Base-by-base conservation (phyloP, 148 eudicot species). In the Persicaria maculosa region DNA sequence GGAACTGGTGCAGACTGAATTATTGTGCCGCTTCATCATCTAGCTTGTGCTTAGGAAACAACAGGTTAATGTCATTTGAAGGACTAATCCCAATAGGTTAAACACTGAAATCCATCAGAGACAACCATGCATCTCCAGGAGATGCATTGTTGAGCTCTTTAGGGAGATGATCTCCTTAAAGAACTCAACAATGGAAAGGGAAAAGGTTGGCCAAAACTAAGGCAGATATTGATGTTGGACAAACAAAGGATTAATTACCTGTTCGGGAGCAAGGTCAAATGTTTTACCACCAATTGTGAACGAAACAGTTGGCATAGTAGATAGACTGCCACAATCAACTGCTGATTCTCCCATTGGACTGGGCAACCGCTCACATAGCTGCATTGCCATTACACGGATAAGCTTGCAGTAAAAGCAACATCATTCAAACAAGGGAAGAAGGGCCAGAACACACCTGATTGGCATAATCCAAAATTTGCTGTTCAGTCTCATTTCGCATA, bases 311-410 rank as follows among this genome's bases (percentile, higher is more conserved):
- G 98, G 98, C 97, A 93, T 80, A 4, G 93, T 80, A 61, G 98
- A 83, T 64, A 89, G 85, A 69, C 65, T 77, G 68, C 50, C 52
- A 69, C 98, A 93, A 77, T 93, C 98, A 77, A 93, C 92, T 77
- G 89, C 89, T 58, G 94, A 91, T 80, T 88, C 89, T 74, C 97
- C 96, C 91, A 86, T 93, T 68, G 98, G 97, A 80, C 97, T 91
- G 20, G 97, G 98, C 50, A 93, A 80, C 43, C 86, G 81, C 9
- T 89, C 91, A 58, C 98, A 93, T 47, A 93, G 91, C 98, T 93
- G 89, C 81, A 79, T 70, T 50, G 43, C 17, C 74, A 58, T 54
- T 40, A 72, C 68, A 74, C 47, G 68, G 9, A 59, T 76, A 57
- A 86, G 77, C 53, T n/a, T 44, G 73, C 22, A 12, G 14, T 16